Conservation (phyloP, 768 basidiomycete genomes). For the Boletus sp. region DNA sequence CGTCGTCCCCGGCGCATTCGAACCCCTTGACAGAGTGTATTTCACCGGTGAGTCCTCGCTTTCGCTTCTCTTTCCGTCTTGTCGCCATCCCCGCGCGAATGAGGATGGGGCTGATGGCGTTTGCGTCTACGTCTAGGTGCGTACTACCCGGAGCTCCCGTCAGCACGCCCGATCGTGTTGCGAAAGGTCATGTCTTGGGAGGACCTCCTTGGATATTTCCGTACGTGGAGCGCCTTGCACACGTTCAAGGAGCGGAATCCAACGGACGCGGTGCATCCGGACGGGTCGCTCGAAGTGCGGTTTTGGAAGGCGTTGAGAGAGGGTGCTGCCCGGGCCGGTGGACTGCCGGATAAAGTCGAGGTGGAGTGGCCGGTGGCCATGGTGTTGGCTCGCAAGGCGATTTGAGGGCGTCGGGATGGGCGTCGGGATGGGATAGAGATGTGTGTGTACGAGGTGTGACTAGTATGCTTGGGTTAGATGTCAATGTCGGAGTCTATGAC, state of each 20-base stretch:
- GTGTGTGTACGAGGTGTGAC: too few species aligned
- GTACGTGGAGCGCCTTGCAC: conserved; percentile 68
- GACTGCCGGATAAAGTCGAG: conserved; percentile 28
- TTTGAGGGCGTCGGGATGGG: not conserved
- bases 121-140: conserved; percentile 29
- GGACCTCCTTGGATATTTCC: conserved; percentile 62
- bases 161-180: conserved; percentile 45
- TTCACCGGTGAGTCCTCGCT: conserved; percentile 46
- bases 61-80: not conserved
- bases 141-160: conserved; percentile 39
- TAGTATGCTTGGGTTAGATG: too few species aligned
- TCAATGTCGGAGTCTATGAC: too few species aligned
- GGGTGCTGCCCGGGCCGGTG: conserved; percentile 28
- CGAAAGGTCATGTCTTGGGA: conserved; percentile 60
- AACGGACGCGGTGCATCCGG: conserved; percentile 43
- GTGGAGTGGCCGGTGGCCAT: conserved; percentile 42
- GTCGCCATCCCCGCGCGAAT: not conserved
- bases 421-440: too few species aligned
- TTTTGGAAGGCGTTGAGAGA: conserved; percentile 57
- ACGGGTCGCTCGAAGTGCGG: conserved; percentile 63
- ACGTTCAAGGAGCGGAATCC: conserved; percentile 64
- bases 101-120: not conserved
- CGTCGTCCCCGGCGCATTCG: conserved; percentile 18
- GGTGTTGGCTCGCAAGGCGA: conserved; percentile 12
- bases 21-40: conserved; percentile 49